Evolutionary conservation across 1,284 basidiomycete genomes (phyloP), one percentile per base, ranked within the genome.

Genomic region (Austropuccinia psidii): DNA sequence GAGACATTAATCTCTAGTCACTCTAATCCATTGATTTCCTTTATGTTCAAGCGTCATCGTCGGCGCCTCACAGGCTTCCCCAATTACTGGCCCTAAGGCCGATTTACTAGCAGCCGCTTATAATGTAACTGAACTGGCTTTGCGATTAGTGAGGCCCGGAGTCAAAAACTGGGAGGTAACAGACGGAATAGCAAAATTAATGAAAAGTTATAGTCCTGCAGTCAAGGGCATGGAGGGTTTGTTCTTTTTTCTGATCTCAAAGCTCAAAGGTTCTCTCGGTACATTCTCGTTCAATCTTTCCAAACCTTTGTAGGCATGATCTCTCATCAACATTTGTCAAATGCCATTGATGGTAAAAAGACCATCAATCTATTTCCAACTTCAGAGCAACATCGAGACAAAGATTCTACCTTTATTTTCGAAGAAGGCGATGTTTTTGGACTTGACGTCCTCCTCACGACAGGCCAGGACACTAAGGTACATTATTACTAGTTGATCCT

Each of bases 291-390:
- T 33, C 13, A n/a, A 52, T 52, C 31, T 6, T 50, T 45, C 1
- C 39, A 4, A 21, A 19, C 19, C 7, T 17, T 43, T 4, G 15
- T 24, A 73, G 70, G 70, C 19, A 93, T 92, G 90, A 86, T 93
- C 45, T 91, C 90, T 67, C 92, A 90, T 84, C 88, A 92, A 82
- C 93, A 97, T 81, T 85, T 87, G 37, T 90, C 95, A 81, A 93
- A 95, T 80, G 88, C 93, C 76, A 93, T 96, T 78, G 94, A 97
- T 82, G 93, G 93, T 76, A 96, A 95, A 86, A 98, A 97, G 85
- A 88, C 94, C 74, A 84, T 98, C 82, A 91, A 96, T 77, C 83
- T 93, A 75, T 93, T 94, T 84, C 93, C 93, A 41, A 87, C 86
- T 50, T 88, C 92, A 76, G 83, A 85, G 72, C 90, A 93, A 82